These are phyloP conservation scores for Trichocomaceae sp. DNA, from an alignment of 2,329 filamentous ascomycete genomes.

Conservation along the genomic window DNA sequence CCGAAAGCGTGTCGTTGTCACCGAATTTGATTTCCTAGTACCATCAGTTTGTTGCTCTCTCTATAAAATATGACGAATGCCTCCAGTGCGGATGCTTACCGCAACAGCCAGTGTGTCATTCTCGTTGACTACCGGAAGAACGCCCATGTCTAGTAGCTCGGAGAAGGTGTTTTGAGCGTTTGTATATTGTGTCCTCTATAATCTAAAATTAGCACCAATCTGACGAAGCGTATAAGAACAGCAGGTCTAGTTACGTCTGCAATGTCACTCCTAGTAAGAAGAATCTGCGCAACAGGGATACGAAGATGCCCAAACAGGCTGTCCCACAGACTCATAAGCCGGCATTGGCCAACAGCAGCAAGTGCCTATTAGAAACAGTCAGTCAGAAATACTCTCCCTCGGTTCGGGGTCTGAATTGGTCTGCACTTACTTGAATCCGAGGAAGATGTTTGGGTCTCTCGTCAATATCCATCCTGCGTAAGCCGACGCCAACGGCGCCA, in stretches of 20 bases:
- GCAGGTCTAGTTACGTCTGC: slow-evolving; percentile 62
- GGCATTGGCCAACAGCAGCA: slow-evolving; percentile 91
- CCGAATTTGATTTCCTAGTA: slow-evolving; percentile 89
- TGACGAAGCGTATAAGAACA: background rate
- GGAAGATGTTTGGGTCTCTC: slow-evolving; percentile 85
- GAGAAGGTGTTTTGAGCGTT: slow-evolving; percentile 95
- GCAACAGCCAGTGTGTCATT: slow-evolving; percentile 95
- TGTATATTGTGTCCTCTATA: slow-evolving; percentile 77
- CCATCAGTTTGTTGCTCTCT: slow-evolving; percentile 1
- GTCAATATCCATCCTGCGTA: slow-evolving; percentile 82
- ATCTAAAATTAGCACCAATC: slow-evolving; percentile 6
- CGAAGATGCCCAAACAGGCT: slow-evolving; percentile 79
- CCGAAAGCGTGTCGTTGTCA: slow-evolving; percentile 95
- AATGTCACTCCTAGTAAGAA: slow-evolving; percentile 92
- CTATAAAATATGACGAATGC: background rate
- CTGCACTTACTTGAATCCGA: slow-evolving; percentile 61
- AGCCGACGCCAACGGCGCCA: slow-evolving; percentile 88
- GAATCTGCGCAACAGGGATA: slow-evolving; percentile 89
- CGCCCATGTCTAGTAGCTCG: slow-evolving; percentile 85
- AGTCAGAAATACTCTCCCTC: background rate
- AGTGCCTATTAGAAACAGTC: slow-evolving; percentile 59
- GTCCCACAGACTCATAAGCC: slow-evolving; percentile 93
- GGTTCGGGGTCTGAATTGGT: background rate
- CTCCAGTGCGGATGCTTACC: slow-evolving; percentile 24
- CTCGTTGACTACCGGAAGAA: slow-evolving; percentile 97